A percentile compares a stretch with the other conserved stretches of the same genome.
These are phyloP conservation scores for Beta vulgaris DNA, from an alignment of 148 eudicot species.

Conservation along the genomic window DNA sequence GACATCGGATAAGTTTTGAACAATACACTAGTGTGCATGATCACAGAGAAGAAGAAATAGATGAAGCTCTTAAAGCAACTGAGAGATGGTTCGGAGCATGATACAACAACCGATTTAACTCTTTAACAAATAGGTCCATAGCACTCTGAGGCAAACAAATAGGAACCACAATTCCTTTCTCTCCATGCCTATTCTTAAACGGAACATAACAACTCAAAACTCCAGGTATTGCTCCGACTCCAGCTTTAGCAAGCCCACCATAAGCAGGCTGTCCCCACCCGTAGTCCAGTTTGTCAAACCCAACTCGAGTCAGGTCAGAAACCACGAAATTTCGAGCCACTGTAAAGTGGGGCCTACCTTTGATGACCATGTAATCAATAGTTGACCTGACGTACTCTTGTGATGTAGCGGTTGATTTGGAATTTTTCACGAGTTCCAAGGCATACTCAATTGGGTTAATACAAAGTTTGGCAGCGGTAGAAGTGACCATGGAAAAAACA, in stretches of 20 bases:
- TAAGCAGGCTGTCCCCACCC: slow-evolving; percentile 52
- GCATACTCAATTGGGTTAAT: slow-evolving; percentile 40
- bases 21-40: no score
- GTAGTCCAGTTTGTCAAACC: slow-evolving; percentile 33
- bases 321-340: slow-evolving; percentile 28
- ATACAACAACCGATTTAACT: slow-evolving; percentile 25
- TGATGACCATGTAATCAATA: slow-evolving; percentile 37
- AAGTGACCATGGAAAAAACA: slow-evolving; percentile 26
- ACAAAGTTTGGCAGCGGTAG: slow-evolving; percentile 31
- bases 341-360: slow-evolving; percentile 33
- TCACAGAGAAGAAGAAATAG: slow-evolving; percentile 25
- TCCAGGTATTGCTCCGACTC: slow-evolving; percentile 28
- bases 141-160: slow-evolving; percentile 33
- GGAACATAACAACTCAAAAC: slow-evolving; percentile 30
- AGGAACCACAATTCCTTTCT: slow-evolving; percentile 34
- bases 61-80: not conserved
- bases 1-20: no score
- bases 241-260: slow-evolving; percentile 32
- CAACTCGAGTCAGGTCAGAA: slow-evolving; percentile 31
- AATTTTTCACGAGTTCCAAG: slow-evolving; percentile 36
- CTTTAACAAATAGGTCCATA: slow-evolving; percentile 30
- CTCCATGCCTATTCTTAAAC: slow-evolving; percentile 26
- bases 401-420: slow-evolving; percentile 33
- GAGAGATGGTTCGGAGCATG: not conserved
- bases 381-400: slow-evolving; percentile 46